phyloP scores from a whole-genome alignment of 257 asterid species.

The Solanum clarkiae region DNA sequence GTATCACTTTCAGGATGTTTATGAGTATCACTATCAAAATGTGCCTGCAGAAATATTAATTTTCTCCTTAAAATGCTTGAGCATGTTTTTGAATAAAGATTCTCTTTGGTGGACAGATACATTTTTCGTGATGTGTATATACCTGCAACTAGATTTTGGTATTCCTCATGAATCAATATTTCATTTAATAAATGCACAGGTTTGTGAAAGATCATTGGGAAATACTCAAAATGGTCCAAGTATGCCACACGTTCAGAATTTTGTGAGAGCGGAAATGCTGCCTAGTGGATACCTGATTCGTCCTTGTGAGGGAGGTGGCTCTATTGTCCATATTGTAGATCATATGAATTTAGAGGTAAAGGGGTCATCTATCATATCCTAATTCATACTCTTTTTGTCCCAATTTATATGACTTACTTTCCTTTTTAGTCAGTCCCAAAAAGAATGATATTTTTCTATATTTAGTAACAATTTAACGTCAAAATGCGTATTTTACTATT shows the following conservation, averaged over 20 bases:
- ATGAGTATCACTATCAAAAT: neutral
- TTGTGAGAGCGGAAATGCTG: conserved; percentile 78
- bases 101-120: neutral
- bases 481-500: no score
- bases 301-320: conserved; percentile 91
- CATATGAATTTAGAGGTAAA: conserved; percentile 73
- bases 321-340: conserved; percentile 80
- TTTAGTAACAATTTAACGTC: no score
- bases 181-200: conserved; percentile 21
- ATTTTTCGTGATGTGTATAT: neutral
- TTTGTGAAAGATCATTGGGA: conserved; percentile 76
- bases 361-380: neutral
- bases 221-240: conserved; percentile 79
- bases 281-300: conserved; percentile 83
- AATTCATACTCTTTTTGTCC: no score
- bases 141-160: neutral
- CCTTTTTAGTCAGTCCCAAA: no score
- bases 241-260: conserved; percentile 76
- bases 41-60: neutral
- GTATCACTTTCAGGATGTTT: neutral
- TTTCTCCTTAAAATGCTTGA: neutral
- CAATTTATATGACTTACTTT: no score
- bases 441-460: no score
- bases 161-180: neutral
- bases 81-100: neutral